Conservation (phyloP, 768 basidiomycete species). For the Bullera alba region DNA sequence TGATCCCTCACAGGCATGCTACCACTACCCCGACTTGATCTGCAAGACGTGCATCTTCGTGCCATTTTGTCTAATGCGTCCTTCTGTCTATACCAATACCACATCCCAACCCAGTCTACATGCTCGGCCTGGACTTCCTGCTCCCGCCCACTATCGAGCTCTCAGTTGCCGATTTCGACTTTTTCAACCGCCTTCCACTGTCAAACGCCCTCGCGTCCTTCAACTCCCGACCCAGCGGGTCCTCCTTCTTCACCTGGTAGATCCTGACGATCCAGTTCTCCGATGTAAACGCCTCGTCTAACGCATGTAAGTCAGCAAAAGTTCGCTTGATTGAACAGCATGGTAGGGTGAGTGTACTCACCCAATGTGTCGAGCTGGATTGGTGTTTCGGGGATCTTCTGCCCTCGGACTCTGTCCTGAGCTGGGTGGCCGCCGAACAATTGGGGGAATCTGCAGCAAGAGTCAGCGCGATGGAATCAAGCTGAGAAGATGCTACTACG, state of each 20-base stretch:
- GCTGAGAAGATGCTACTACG: slow-evolving; percentile 12
- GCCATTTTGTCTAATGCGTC: background rate
- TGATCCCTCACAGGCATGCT: too few species aligned
- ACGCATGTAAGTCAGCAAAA: background rate
- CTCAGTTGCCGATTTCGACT: slow-evolving; percentile 21
- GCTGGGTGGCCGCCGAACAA: slow-evolving; percentile 71
- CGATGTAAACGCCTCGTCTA: slow-evolving; percentile 96
- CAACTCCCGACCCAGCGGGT: slow-evolving; percentile 78
- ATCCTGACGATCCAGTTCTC: slow-evolving; percentile 99
- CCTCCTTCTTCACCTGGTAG: slow-evolving; percentile 90
- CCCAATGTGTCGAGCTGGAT: slow-evolving; percentile 83
- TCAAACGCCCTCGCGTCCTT: slow-evolving; percentile 79
- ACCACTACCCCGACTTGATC: too few species aligned
- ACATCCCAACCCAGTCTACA: background rate
- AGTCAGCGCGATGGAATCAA: background rate
- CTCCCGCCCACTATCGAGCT: too few species aligned
- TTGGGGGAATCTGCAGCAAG: slow-evolving; percentile 63
- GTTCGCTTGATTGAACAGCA: background rate
- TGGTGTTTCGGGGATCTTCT: slow-evolving; percentile 66
- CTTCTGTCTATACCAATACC: background rate
- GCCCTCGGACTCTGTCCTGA: slow-evolving; percentile 81
- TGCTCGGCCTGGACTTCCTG: slow-evolving; percentile 8
- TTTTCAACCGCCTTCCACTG: slow-evolving; percentile 82
- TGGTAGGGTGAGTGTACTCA: slow-evolving; percentile 50
- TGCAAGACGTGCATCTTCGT: too few species aligned